Base-by-base conservation (phyloP, 108 stramenopile genomes). In the Asterionellopsis glacialis region DNA sequence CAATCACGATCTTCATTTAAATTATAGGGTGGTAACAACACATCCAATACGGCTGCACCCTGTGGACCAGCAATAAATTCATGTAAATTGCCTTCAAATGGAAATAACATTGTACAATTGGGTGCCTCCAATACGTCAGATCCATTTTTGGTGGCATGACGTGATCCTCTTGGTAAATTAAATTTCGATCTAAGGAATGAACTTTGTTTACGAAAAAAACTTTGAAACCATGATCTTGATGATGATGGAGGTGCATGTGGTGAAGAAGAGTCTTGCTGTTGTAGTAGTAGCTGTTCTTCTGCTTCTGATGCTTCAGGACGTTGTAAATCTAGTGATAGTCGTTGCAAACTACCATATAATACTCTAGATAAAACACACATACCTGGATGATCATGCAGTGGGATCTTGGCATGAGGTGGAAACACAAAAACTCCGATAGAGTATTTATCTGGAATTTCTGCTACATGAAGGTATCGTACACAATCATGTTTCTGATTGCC, bases 1-100 rank as follows among this genome's bases (percentile, higher is more conserved):
- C 97, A 97, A 65, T 93, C 94, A 38, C 97, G 61, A 27, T 88
- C 82, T 0, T 79, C 73, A 14, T 69, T 59, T n/a, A 65, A 63
- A 65, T 94, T 91, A 66, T 98, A 98, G 0, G 97, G 97, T 26
- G 97, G 97, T 43, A 95, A 55, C 57, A 98, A 65, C 4, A 98
- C 85, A 80, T 98, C 97, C 42, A 98, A 64, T 0, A 98, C 83
- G 0, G 94, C 95, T 18, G 94, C 91, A 10, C 95, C 96, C 14
- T 82, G 52, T 10, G 82, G 75, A 15, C 95, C 96, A 0, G 97
- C 95, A 9, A 72, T 66, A 66, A 98, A 93, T 59, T 96, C 79
- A 79, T 98, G 97, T 42, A 94, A 63, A 69, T 98, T 98, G 39
- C 91, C 93, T 72, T 84, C 79, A 43, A 59, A 74, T 5, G 94